Conservation (phyloP, 192 early-diverging fungal species). For the Backusella psychrophila region DNA sequence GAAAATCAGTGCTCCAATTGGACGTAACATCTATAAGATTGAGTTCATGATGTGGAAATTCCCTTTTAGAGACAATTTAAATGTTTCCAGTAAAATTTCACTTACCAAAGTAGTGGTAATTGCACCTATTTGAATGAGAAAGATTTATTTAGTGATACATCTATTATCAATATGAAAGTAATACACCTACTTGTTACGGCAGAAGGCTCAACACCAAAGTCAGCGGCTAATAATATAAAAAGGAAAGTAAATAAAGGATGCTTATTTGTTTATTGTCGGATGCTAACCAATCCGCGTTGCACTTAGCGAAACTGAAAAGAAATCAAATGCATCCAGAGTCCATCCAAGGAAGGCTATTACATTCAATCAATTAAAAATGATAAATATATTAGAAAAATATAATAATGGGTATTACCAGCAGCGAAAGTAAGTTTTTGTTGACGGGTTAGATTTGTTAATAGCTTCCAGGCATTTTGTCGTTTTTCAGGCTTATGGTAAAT, state of each 20-base stretch:
- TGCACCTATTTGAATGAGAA: conserved; percentile 31
- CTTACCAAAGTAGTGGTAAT: conserved; percentile 62
- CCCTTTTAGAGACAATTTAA: not conserved
- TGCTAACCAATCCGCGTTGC: conserved; percentile 45
- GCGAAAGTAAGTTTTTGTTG: conserved; percentile 22
- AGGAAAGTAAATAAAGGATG: not conserved
- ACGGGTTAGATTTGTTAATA: conserved; percentile 24
- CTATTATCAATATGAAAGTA: not conserved
- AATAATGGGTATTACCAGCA: conserved; percentile 19
- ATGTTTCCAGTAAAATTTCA: not conserved
- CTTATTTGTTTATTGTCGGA: not conserved
- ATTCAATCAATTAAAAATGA: not conserved
- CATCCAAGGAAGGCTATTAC: conserved; percentile 60
- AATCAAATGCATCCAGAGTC: conserved; percentile 73
- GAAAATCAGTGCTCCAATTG: conserved; percentile 73
- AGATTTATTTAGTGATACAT: not conserved
- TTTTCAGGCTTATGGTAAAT: conserved; percentile 29
- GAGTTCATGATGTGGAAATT: not conserved
- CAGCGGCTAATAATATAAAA: conserved; percentile 31
- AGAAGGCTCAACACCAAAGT: conserved; percentile 53
- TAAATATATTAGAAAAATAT: not conserved
- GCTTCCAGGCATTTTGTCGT: conserved; percentile 20
- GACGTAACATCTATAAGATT: conserved; percentile 51
- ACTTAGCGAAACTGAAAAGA: conserved; percentile 59
- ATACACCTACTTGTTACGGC: conserved; percentile 46